Conservation (phyloP, 2,329 filamentous ascomycete genomes). For the Fusarium fracticaudum region DNA sequence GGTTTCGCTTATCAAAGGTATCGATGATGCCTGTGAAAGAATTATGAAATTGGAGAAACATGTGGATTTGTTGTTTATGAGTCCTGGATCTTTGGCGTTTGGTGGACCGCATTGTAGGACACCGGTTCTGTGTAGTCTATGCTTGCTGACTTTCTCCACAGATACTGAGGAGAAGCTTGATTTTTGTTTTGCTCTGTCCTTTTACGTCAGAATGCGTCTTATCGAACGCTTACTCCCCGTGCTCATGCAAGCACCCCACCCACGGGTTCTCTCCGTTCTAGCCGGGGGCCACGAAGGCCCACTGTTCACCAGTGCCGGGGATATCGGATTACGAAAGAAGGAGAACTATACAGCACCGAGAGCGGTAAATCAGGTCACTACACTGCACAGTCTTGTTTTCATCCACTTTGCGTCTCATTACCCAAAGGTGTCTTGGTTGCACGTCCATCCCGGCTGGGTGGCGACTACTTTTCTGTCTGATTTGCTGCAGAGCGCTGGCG, state of each 20-base stretch:
- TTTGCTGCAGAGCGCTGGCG: neutral
- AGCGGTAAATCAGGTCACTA: neutral
- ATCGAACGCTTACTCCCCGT: neutral
- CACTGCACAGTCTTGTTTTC: neutral
- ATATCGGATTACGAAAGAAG: neutral
- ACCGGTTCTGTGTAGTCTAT: fast-evolving
- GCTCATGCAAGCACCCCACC: neutral
- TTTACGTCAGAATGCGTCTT: neutral
- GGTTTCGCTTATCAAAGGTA: neutral
- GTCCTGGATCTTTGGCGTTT: neutral
- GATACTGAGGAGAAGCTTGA: neutral
- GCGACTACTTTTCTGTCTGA: neutral
- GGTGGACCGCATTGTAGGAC: neutral
- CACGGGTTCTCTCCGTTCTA: neutral
- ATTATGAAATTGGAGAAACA: neutral
- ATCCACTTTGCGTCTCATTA: neutral
- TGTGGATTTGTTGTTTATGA: neutral
- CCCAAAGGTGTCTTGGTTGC: neutral
- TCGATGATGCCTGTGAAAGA: neutral
- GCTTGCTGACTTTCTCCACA: neutral
- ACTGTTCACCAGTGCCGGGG: neutral
- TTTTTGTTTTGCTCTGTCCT: neutral
- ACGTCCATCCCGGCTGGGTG: neutral
- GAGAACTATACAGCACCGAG: neutral
- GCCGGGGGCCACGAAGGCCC: neutral